These are phyloP conservation scores for Argentina anserina DNA, from an alignment of 306 rosid genomes.

Conservation along the genomic window DNA sequence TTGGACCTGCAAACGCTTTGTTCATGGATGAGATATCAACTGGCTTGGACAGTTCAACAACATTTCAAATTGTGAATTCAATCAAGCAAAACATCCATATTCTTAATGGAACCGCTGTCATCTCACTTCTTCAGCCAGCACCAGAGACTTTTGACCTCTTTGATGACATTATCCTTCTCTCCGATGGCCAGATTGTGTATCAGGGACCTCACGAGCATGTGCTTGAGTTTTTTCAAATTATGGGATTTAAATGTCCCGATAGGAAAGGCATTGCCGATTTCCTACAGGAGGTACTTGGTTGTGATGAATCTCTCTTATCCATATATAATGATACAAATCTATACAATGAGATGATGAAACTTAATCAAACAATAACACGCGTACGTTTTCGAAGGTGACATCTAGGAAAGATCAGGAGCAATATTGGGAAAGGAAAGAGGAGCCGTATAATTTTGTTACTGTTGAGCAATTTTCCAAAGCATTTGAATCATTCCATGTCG, in stretches of 20 bases:
- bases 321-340: too few relatives aligned
- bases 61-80: constrained; percentile 51
- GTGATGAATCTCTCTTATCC: not conserved
- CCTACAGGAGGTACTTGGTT: constrained; percentile 39
- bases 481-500: constrained; percentile 34
- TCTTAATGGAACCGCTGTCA: constrained; percentile 34
- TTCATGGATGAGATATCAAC: constrained; percentile 58
- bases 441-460: constrained; percentile 29
- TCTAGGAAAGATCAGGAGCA: constrained; percentile 51
- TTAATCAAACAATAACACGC: too few relatives aligned
- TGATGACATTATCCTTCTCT: constrained; percentile 43
- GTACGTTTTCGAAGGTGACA: constrained; percentile 40
- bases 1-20: constrained; percentile 43
- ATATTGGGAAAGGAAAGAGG: constrained; percentile 33
- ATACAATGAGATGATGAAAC: too few relatives aligned
- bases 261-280: constrained; percentile 50
- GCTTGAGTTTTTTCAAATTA: constrained; percentile 36
- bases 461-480: constrained; percentile 33
- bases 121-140: constrained; percentile 54
- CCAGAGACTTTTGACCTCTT: constrained; percentile 49
- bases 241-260: constrained; percentile 45
- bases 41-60: constrained; percentile 50
- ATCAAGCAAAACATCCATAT: constrained; percentile 33
- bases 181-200: constrained; percentile 42
- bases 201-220: constrained; percentile 42